Conservation (phyloP, 2,329 filamentous ascomycete species). For the Aspergillus cejpii region DNA sequence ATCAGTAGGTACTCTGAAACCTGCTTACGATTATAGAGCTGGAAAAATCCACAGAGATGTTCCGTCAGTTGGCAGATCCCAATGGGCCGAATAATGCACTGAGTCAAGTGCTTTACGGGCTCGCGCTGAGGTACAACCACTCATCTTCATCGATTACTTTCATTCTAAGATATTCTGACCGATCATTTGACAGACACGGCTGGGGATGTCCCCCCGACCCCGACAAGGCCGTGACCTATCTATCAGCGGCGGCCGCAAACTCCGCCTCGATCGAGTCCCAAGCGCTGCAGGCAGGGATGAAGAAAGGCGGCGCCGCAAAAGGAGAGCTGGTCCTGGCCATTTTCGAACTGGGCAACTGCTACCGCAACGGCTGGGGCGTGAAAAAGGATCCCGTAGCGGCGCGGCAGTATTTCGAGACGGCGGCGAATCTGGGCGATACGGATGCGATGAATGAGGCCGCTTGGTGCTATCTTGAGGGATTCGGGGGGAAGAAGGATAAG, state of each 20-base stretch:
- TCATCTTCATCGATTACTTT: no score
- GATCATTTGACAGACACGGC: constrained; percentile 59
- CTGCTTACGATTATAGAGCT: constrained; percentile 48
- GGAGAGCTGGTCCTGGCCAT: constrained; percentile 94
- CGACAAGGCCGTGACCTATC: constrained; percentile 68
- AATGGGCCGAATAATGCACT: constrained; percentile 83
- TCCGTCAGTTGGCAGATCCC: constrained; percentile 75
- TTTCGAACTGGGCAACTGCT: constrained; percentile 71
- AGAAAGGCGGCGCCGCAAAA: constrained; percentile 89
- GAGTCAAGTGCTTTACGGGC: constrained; percentile 90
- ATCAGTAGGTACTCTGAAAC: not conserved
- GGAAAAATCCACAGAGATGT: constrained; percentile 72
- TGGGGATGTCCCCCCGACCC: constrained; percentile 79
- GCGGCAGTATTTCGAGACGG: constrained; percentile 89
- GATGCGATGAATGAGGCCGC: constrained; percentile 97
- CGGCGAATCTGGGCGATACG: constrained; percentile 89
- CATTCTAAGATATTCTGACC: no score
- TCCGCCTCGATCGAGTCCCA: constrained; percentile 79
- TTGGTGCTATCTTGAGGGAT: constrained; percentile 96
- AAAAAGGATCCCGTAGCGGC: constrained; percentile 79
- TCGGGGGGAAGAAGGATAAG: constrained; percentile 97
- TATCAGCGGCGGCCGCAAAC: constrained; percentile 83
- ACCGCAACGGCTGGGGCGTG: constrained; percentile 91
- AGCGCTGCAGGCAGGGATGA: constrained; percentile 78
- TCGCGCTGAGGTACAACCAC: constrained; percentile 69